These are phyloP conservation scores for Ottelia alismoides DNA, from an alignment of 106 monocot species.

Conservation along the genomic window DNA sequence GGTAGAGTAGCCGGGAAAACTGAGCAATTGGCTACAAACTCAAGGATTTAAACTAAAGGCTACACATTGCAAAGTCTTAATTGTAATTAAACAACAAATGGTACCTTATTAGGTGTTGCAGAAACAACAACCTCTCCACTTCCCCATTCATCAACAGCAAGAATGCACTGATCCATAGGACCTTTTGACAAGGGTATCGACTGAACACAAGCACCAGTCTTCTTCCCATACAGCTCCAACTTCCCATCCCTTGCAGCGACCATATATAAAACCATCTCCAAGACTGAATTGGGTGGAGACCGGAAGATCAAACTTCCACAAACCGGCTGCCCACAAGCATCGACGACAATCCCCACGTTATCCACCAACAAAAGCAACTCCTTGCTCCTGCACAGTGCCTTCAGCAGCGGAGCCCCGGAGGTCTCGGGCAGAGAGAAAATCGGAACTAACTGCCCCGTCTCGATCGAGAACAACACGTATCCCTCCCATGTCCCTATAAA, in stretches of 20 bases:
- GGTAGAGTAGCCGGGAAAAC: no score
- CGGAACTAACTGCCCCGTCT: slow-evolving; percentile 28
- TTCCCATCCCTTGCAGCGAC: slow-evolving; percentile 41
- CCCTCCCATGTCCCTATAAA: slow-evolving; percentile 53
- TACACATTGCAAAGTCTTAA: no score
- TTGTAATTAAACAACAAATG: no score
- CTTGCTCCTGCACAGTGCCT: slow-evolving; percentile 34
- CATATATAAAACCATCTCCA: slow-evolving; percentile 56
- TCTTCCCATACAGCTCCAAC: slow-evolving; percentile 66
- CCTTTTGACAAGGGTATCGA: slow-evolving; percentile 30
- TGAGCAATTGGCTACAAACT: no score
- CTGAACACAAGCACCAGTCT: slow-evolving; percentile 59
- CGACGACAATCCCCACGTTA: slow-evolving; percentile 74
- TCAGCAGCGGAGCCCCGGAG: slow-evolving; percentile 49
- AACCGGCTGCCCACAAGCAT: slow-evolving; percentile 65
- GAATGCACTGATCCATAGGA: slow-evolving; percentile 24
- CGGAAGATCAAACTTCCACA: slow-evolving; percentile 82
- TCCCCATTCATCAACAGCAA: slow-evolving; percentile 41
- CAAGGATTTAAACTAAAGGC: background rate
- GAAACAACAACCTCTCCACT: slow-evolving; percentile 40
- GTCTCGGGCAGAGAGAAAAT: slow-evolving; percentile 84
- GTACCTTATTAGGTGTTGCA: slow-evolving; percentile 73
- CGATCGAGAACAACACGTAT: slow-evolving; percentile 35
- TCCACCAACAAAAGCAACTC: slow-evolving; percentile 76
- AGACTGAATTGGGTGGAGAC: slow-evolving; percentile 38